Evolutionary conservation across 768 basidiomycete genomes (phyloP), one percentile per base, ranked within the genome.

Genomic region (Fibroporia radiculosa): DNA sequence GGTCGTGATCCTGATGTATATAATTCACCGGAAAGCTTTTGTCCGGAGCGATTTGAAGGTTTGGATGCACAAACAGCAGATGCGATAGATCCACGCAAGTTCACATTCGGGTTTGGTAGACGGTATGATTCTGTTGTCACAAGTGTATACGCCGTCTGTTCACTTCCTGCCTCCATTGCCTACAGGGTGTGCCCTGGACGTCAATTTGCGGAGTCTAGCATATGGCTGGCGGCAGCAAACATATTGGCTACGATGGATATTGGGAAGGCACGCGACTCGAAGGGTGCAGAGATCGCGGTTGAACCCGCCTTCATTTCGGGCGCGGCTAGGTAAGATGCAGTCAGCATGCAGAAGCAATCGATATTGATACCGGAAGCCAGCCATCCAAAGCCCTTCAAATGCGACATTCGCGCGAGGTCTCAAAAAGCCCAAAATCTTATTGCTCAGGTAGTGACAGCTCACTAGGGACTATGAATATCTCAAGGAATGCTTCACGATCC

Each of bases 161-260:
- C 8, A 11, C 10, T 16, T 10, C 16, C 29, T 31, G n/a, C 29
- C 18, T 19, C 18, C 13, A 19, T 37, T 13, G 8, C 13, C 20
- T 26, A n/a, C 36, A 74, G 74, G 48, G 67, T 70, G 40, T 80
- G 77, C 49, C 75, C 77, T 6, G 77, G 78, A 11, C 63, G 71
- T 27, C 64, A 74, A 49, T 69, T 79, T 37, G 77, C 72, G 3
- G 71, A 75, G 39, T 50, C 63, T 6, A 67, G 61, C 41, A 57
- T 72, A 16, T 79, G 70, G 70, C 52, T 68, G 24, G 66, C 71
- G 39, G 64, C 67, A 13, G 67, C 72, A 1, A 65, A 62, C 47
- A 61, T 77, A n/a, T 51, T 74, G 27, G 65, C 73, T n/a, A 60
- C 68, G 10, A 65, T 78, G 53, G 61, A 73, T 47, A 65, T 80